Base-by-base conservation (phyloP, 208 protist species). In the Acanthamoeba royreba region DNA sequence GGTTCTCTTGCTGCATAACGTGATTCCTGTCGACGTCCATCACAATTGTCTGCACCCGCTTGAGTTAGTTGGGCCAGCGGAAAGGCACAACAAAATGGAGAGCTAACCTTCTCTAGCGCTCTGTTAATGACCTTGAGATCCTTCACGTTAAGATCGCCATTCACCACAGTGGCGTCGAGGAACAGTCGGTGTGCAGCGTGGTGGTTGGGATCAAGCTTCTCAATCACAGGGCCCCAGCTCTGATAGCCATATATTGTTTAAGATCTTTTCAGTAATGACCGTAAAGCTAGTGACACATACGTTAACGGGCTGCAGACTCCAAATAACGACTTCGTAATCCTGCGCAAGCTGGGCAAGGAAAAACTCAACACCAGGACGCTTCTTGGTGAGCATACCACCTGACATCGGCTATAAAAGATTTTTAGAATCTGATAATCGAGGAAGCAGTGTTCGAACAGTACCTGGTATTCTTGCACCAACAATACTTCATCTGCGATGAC, bases 121-220 rank as follows among this genome's bases (percentile, higher is more conserved):
- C 63, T 74, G 63, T 74, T 74, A 35, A 74, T 13, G 28, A 74
- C 11, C 63, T 74, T 74, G 31, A 74, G 63, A 35, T 74, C 63
- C 63, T 74, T 74, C 28, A 74, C 63, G 63, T 74, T 74, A 9
- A 74, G 22, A 35, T 74, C 63, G 22, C 11, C 63, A 40, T 74
- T 74, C n/a, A 74, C 28, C 63, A 74, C 63, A 28, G 74, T 85
- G 5, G 74, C 38, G 42, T 85, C 74, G 19, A 55, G 28, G 40
- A 28, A 85, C n/a, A 85, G 17, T 9, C 45, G 38, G 74, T 55
- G 45, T 13, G 22, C 25, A 17, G 43, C 38, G 45, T 85, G 74
- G 25, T 85, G 38, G 74, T 85, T 85, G 1, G 74, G 74, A n/a
- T 85, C 74, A 35, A 85, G 74, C 45, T 85, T 85, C 38, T 85